Evolutionary conservation across 495 filamentous ascomycete genomes (phyloP).

Genomic region (Cercophora newfieldiana): DNA sequence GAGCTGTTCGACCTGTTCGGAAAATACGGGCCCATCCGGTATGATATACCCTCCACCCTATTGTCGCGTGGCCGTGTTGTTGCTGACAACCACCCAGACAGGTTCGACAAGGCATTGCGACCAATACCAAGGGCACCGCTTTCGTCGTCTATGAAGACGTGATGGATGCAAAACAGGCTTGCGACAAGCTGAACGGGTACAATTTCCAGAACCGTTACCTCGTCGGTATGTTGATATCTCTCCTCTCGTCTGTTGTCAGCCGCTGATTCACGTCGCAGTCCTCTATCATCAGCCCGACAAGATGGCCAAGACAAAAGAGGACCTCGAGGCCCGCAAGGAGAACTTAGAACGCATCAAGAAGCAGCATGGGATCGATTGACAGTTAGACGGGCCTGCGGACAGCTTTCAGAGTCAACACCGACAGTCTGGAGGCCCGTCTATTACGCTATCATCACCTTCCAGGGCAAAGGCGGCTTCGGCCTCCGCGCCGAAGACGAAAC

Average conservation of each 20-base stretch:
- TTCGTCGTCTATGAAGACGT: slow-evolving; percentile 99
- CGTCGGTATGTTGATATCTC: slow-evolving; percentile 74
- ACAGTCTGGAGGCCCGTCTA: slow-evolving; percentile 56
- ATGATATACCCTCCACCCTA: slow-evolving; percentile 34
- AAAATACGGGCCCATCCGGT: slow-evolving; percentile 93
- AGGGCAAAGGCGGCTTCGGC: slow-evolving; percentile 36
- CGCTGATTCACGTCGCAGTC: slow-evolving; percentile 54
- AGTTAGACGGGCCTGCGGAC: slow-evolving; percentile 62
- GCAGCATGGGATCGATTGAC: slow-evolving; percentile 98
- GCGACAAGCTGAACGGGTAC: slow-evolving; percentile 99
- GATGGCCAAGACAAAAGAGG: slow-evolving; percentile 89
- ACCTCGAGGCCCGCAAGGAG: slow-evolving; percentile 89
- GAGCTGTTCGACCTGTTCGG: slow-evolving; percentile 94
- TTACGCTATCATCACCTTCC: slow-evolving; percentile 35
- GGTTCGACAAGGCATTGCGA: slow-evolving; percentile 97
- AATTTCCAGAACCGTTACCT: slow-evolving; percentile 99
- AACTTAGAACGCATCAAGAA: slow-evolving; percentile 97
- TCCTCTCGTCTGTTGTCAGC: neutral
- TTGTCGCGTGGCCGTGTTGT: neutral
- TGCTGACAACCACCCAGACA: slow-evolving; percentile 62
- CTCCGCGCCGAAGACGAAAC: slow-evolving; percentile 30
- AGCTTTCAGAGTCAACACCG: slow-evolving; percentile 44
- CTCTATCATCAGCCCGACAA: slow-evolving; percentile 99
- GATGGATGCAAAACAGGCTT: slow-evolving; percentile 96
- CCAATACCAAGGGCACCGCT: slow-evolving; percentile 95